phyloP scores from a whole-genome alignment of 2,329 filamentous ascomycete species.

The Aspergillus chevalieri region DNA sequence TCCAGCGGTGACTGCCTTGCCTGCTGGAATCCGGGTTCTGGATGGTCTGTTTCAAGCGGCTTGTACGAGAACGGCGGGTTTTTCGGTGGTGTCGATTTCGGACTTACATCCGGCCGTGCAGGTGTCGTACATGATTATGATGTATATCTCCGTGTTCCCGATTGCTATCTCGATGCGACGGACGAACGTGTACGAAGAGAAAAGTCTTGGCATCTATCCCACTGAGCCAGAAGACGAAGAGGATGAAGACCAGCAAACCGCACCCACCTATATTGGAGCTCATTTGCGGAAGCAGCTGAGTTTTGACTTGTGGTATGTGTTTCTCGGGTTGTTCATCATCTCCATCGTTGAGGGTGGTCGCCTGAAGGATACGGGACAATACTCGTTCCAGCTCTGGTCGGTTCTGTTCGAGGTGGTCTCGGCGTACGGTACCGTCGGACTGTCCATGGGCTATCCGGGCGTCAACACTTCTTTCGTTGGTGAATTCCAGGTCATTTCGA shows the following conservation, averaged over 20 bases:
- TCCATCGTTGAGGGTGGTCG: conserved; percentile 75
- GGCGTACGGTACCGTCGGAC: conserved; percentile 88
- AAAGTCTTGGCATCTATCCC: conserved; percentile 59
- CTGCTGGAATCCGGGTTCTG: conserved; percentile 69
- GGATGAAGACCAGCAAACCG: conserved; percentile 48
- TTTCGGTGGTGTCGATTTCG: conserved; percentile 71
- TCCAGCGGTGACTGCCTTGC: conserved; percentile 59
- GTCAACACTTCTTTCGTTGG: conserved; percentile 75
- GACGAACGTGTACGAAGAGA: conserved; percentile 94
- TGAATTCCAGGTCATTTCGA: conserved; percentile 68
- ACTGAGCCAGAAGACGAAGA: conserved; percentile 51
- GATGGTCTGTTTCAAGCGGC: conserved; percentile 87
- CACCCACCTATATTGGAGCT: conserved; percentile 78
- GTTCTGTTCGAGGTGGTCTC: conserved; percentile 80
- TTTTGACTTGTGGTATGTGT: conserved; percentile 97
- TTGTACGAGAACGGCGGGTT: conserved; percentile 84
- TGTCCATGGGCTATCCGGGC: conserved; percentile 74
- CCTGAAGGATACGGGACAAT: conserved; percentile 56
- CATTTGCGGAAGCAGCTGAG: conserved; percentile 90
- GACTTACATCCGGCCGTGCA: conserved; percentile 83
- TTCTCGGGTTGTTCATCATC: conserved; percentile 87
- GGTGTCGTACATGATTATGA: conserved; percentile 94
- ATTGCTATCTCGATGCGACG: conserved; percentile 91
- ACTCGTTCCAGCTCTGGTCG: conserved; percentile 60
- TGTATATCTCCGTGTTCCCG: conserved; percentile 97